Evolutionary conservation across 148 eudicot species (phyloP), one percentile per base, ranked within the genome.

Genomic region (Limonium bicolor): DNA sequence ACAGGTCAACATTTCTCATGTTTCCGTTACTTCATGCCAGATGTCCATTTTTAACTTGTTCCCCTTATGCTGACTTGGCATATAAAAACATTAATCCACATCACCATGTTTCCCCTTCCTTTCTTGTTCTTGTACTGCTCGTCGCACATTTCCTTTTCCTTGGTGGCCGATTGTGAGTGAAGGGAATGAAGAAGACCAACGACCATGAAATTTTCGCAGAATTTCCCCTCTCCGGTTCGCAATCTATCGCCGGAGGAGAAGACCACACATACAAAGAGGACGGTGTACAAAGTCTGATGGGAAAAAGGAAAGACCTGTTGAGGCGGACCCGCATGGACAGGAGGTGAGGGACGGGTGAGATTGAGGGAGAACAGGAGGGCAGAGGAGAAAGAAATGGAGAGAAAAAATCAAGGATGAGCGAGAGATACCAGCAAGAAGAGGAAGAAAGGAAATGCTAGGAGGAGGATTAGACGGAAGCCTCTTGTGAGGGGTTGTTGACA

Each of bases 301-400:
- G 79, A 49, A 69, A 69, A 46, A 61, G 66, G 27, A 82, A 73
- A 0, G 85, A 71, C 0, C 82, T 62, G 13, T 80, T 64, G 7
- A 86, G 67, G 55, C 73, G 82, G 6, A 86, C 66, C 38, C 96
- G 51, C 11, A 86, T 82, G 0, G 94, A 78, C 3, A 94, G 94
- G 4, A 86, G 68, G 6, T 82, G 68, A 42, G 94, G 96, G 9
- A 86, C 62, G 4, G 94, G 85, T 20, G 82, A 77, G 38, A 82
- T 82, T 7, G 82, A 80, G 1, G 96, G 82, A 43, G 82, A 64
- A 1, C 82, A 61, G 2, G 82, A 73, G 24, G 93, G 85, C 28
- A 88, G 81, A 0, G 96, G 82, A 54, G 82, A 86, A 4, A 85
- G 88, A 22, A 82, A 76, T 11, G 96, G 94, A 11, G 85, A 73